phyloP scores from a whole-genome alignment of 192 early-diverging fungal genomes.

The Coemansia furcata region DNA sequence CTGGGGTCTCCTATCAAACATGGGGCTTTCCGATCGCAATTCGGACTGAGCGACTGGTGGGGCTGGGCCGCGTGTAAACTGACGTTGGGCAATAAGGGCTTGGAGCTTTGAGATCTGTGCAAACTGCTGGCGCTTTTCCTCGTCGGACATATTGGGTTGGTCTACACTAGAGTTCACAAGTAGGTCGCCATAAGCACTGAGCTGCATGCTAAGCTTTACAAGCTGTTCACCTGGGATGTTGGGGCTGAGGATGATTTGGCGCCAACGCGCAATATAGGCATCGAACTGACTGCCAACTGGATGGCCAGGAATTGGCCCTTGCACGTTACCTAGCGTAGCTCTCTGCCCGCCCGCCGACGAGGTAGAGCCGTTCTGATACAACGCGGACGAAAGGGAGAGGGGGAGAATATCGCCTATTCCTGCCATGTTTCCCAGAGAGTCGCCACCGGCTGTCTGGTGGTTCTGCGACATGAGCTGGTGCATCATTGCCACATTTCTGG shows the following conservation, averaged over 20 bases:
- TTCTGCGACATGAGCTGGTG: slow-evolving; percentile 22
- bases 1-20: slow-evolving; percentile 8
- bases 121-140: slow-evolving; percentile 37
- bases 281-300: slow-evolving; percentile 14
- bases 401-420: slow-evolving; percentile 5
- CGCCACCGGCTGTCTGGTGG: neutral
- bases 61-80: slow-evolving; percentile 19
- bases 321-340: neutral
- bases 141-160: slow-evolving; percentile 26
- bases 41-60: slow-evolving; percentile 17
- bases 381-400: slow-evolving; percentile 6
- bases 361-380: slow-evolving; percentile 3
- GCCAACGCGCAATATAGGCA: slow-evolving; percentile 33
- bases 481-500: slow-evolving; percentile 15
- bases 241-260: slow-evolving; percentile 45
- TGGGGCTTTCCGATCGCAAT: slow-evolving; percentile 33
- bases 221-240: slow-evolving; percentile 35
- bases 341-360: neutral
- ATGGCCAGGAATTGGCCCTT: neutral
- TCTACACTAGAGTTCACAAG: slow-evolving; percentile 12
- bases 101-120: slow-evolving; percentile 42
- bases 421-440: neutral
- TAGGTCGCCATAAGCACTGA: slow-evolving; percentile 32
- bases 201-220: slow-evolving; percentile 45
- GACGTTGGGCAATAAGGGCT: slow-evolving; percentile 44